Evolutionary conservation across 352 stramenopile species (phyloP).

Genomic region (Phytophthora kernoviae): DNA sequence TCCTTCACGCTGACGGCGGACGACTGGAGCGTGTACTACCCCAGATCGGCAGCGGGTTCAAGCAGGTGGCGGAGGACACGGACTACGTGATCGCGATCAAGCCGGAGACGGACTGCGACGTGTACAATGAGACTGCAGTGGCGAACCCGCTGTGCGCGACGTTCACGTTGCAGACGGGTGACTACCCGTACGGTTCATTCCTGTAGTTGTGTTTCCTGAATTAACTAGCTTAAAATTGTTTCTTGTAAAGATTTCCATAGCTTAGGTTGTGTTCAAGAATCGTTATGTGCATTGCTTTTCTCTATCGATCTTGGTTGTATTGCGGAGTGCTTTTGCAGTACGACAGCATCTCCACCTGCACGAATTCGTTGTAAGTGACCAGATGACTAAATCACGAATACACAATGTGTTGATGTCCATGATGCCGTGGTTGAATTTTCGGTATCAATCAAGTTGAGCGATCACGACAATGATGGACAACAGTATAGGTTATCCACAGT

Average conservation of each 20-base stretch:
- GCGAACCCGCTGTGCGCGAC: conserved; percentile 45
- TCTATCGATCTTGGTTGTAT: too few species aligned
- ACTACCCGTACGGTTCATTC: conserved; percentile 27
- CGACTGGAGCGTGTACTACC: conserved; percentile 63
- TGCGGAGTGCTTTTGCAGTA: too few species aligned
- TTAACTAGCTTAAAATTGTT: background rate
- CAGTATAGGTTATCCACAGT: too few species aligned
- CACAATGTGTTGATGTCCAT: too few species aligned
- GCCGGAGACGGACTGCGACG: conserved; percentile 71
- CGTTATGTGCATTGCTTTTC: too few species aligned
- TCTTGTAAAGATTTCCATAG: background rate
- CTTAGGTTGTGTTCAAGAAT: too few species aligned
- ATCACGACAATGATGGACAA: background rate
- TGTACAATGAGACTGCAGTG: conserved; percentile 43
- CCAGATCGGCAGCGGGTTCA: conserved; percentile 60
- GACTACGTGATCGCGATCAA: conserved; percentile 73
- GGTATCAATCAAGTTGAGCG: background rate
- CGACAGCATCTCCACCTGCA: too few species aligned
- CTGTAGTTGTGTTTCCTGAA: background rate
- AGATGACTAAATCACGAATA: too few species aligned
- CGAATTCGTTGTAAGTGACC: too few species aligned
- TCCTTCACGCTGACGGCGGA: conserved; percentile 43
- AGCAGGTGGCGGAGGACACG: conserved; percentile 59
- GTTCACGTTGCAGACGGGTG: conserved; percentile 41
- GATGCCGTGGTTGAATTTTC: conserved; percentile 7